Base-by-base conservation (phyloP, 2,329 filamentous ascomycete species). In the Ophiostoma populinum region DNA sequence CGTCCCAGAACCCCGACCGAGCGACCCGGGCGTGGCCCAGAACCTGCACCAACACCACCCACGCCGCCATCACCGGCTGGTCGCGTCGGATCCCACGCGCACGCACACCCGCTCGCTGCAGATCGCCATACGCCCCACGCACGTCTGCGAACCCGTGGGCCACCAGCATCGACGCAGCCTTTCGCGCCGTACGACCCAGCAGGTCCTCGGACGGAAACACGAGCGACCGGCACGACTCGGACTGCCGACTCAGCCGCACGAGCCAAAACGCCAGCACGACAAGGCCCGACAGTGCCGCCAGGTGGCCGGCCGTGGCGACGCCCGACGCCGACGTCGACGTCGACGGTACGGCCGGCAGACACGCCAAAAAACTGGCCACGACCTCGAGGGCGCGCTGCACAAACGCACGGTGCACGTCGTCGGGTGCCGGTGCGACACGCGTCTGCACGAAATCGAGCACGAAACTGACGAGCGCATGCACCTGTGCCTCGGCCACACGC, bases 1-100 rank as follows among this genome's bases (percentile, higher is more conserved):
- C 43, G 36, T 75, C 69, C 74, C 73, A 78, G 44, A 79, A 78
- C 1, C 63, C 62, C 16, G 57, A 54, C 34, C 62, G 57, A 2
- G 63, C 62, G 27, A 74, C 65, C 7, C 50, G 51, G 10, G 63
- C 60, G 22, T 57, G 53, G 19, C 65, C 61, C 5, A 77, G 48
- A 1, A 64, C 52, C 32, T 65, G 63, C 46, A 75, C 69, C 5
- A 70, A 41, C 16, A 68, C 54, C 3, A 73, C 62, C 75, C 74
- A 80, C 8, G 64, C 62, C 37, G 70, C 61, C 7, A 65, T 45
- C 2, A 49, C 42, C 11, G 54, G 49, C n/a, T 57, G 49, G 21
- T 67, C 59, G 12, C 56, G 49, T 19, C 57, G 59, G 22, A 77
- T 60, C 1, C 70, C 71, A 31, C 55, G 56, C 40, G 70, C 65